Evolutionary conservation across 176 grass and related monocot species (phyloP), one percentile per base, ranked within the genome.

Genomic region (Oryza glaberrima): DNA sequence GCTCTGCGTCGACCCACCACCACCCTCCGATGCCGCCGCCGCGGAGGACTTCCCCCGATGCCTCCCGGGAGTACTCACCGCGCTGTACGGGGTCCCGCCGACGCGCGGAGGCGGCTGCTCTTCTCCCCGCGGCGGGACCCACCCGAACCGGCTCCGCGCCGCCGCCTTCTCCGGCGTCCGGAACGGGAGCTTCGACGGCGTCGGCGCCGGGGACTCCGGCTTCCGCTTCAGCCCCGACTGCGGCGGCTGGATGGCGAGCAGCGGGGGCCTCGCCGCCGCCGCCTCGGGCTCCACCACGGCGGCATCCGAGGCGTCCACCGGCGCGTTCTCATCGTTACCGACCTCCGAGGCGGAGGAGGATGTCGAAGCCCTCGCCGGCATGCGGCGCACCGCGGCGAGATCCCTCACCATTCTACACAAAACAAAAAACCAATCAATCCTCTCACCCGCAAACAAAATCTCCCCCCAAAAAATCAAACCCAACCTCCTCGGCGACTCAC

Each of bases 101-200:
- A 80, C 72, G 15, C 87, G 89, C 11, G 84, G 81, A 23, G 83
- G 84, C 61, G 67, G 60, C 38, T 5, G 36, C 5, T 94, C 85
- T 9, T 91, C 83, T 23, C 70, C 70, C 13, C 67, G 52, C 19
- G 82, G 86, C 38, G 84, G 58, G 47, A 58, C 91, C 93, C 93
- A 98, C 2, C 96, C 91, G 54, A 98, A 98, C 22, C 91, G 89
- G 58, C 81, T 75, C 79, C 90, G 86, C 64, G 82, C 66, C 9
- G 67, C 25, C 4, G 81, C 65, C 85, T 95, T 98, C 25, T 98
- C 96, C 17, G 96, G 96, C 1, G 96, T 98, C 73, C 88, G 90
- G 77, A 98, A 92, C 52, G 77, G 83, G 65, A 81, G 64, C 71
- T 85, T 94, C 20, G 91, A 94, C 11, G 91, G 92, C 52, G 90